Evolutionary conservation across 2,329 filamentous ascomycete genomes (phyloP).

Genomic region (Mollisiaceae sp.): DNA sequence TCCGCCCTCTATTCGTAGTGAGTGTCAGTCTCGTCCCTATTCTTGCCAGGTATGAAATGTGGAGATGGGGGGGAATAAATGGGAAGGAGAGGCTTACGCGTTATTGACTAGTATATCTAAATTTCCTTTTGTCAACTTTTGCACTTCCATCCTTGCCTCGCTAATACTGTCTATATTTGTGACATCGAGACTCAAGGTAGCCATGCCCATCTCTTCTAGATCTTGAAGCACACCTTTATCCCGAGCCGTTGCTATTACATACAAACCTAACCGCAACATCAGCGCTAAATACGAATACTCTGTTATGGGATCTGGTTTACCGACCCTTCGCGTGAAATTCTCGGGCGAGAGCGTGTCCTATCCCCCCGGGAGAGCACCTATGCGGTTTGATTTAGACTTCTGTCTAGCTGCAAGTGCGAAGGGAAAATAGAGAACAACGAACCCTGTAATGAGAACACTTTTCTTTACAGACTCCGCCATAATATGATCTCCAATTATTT

Average conservation of each 20-base stretch:
- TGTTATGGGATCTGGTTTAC: not conserved
- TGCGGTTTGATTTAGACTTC: not conserved
- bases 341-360: slow-evolving; percentile 48
- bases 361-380: slow-evolving; percentile 43
- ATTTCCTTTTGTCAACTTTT: slow-evolving; percentile 25
- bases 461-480: slow-evolving; percentile 17
- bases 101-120: slow-evolving; percentile 31
- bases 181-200: slow-evolving; percentile 50
- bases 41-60: not conserved
- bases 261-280: slow-evolving; percentile 37
- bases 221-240: slow-evolving; percentile 43
- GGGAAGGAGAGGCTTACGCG: slow-evolving; percentile 12
- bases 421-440: not conserved
- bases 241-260: slow-evolving; percentile 50
- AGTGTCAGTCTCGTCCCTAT: slow-evolving; percentile 2
- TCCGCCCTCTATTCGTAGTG: slow-evolving; percentile 34
- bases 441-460: slow-evolving; percentile 35
- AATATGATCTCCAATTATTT: slow-evolving; percentile 8
- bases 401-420: not conserved
- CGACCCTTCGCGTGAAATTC: slow-evolving; percentile 46
- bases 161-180: slow-evolving; percentile 36
- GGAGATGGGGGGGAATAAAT: not conserved
- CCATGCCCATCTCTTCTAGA: slow-evolving; percentile 40
- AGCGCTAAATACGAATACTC: not conserved
- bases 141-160: slow-evolving; percentile 28